A percentile compares a stretch with the other conserved stretches of the same genome.
Evolutionary conservation across 2,329 filamentous ascomycete species (phyloP).

Genomic region (Sclerotinia spermophila): DNA sequence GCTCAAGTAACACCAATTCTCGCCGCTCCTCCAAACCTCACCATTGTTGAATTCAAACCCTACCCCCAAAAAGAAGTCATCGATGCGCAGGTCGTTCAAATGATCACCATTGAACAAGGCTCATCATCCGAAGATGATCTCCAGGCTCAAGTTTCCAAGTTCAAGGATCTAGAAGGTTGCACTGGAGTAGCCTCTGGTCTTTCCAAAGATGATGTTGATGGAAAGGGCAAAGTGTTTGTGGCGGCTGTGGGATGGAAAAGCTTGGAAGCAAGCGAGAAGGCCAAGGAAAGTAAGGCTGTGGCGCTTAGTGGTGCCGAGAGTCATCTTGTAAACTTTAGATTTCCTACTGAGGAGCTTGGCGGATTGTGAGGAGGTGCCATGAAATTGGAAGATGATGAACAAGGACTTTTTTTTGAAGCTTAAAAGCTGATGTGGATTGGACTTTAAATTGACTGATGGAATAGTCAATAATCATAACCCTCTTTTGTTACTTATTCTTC

Average conservation of each 20-base stretch:
- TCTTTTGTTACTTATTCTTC: neutral
- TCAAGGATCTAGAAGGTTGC: conserved; percentile 28
- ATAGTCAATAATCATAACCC: neutral
- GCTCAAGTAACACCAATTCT: conserved; percentile 26
- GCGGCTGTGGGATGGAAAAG: conserved; percentile 5
- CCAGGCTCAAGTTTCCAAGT: conserved; percentile 27
- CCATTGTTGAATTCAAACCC: conserved; percentile 33
- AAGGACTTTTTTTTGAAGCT: neutral
- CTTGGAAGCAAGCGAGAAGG: neutral
- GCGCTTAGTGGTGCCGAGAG: neutral
- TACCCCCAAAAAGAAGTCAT: conserved; percentile 34
- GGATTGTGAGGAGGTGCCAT: neutral
- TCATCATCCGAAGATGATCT: conserved; percentile 39
- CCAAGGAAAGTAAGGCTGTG: neutral
- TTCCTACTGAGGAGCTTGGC: neutral
- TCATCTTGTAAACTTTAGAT: conserved; percentile 2
- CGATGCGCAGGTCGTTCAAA: conserved; percentile 37
- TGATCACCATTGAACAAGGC: conserved; percentile 45
- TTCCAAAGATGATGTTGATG: neutral
- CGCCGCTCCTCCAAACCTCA: conserved; percentile 27
- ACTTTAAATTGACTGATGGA: neutral
- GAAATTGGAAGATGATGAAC: neutral
- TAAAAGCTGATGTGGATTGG: neutral
- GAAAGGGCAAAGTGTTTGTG: neutral
- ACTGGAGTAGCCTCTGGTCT: conserved; percentile 27